These are phyloP conservation scores for Leishmania braziliensis DNA, from an alignment of 208 protist genomes.

Conservation along the genomic window DNA sequence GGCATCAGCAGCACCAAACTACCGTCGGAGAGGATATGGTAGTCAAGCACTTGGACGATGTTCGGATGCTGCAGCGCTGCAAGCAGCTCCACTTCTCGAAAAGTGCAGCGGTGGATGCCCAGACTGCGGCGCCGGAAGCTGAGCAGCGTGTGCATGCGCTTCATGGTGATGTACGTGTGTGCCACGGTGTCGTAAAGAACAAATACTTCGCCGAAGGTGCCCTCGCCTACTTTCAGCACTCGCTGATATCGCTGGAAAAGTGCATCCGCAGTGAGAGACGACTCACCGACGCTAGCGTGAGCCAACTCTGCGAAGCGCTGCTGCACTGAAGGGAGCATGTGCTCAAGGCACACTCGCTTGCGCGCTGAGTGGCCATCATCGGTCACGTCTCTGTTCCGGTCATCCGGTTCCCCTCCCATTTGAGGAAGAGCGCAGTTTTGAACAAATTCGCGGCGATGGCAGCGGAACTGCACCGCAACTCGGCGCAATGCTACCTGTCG, in stretches of 20 bases:
- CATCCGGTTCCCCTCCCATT: not conserved
- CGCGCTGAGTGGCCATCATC: slow-evolving; percentile 9
- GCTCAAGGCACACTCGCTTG: slow-evolving; percentile 25
- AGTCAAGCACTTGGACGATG: slow-evolving; percentile 64
- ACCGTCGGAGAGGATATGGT: slow-evolving; percentile 72
- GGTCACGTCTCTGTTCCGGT: not conserved
- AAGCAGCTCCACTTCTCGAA: slow-evolving; percentile 76
- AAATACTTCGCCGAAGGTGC: slow-evolving; percentile 86
- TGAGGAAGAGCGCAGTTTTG: not conserved
- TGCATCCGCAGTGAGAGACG: slow-evolving; percentile 12
- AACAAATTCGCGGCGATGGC: not conserved
- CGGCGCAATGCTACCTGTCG: not conserved
- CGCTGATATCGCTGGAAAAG: slow-evolving; percentile 64
- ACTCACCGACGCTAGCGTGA: not conserved
- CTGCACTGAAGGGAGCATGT: slow-evolving; percentile 23
- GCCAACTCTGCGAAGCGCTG: slow-evolving; percentile 25
- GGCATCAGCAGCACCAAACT: slow-evolving; percentile 77
- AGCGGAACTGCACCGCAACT: not conserved
- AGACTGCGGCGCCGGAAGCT: slow-evolving; percentile 46
- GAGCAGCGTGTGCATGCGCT: slow-evolving; percentile 73
- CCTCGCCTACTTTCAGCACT: slow-evolving; percentile 83
- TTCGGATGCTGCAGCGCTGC: slow-evolving; percentile 75
- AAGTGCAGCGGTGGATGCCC: slow-evolving; percentile 76
- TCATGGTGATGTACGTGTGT: slow-evolving; percentile 81
- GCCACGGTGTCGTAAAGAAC: slow-evolving; percentile 81